Evolutionary conservation across 2,329 filamentous ascomycete genomes (phyloP), one percentile per base, ranked within the genome.

Genomic region (Aspergillus hortae): DNA sequence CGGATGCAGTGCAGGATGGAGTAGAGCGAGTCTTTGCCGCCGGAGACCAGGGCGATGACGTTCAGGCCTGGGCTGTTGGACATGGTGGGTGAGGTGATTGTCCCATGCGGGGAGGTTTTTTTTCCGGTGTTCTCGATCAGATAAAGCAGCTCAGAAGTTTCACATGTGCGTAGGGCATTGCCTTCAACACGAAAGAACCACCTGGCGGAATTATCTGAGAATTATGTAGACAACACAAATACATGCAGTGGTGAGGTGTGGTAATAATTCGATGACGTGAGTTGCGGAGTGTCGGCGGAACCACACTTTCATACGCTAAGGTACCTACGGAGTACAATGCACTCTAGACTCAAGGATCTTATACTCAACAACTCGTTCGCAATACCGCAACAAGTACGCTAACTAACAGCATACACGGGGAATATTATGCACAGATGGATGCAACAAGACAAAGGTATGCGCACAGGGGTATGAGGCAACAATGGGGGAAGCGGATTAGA

Each of bases 11-110:
- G 94, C 53, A 96, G 81, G 59, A 96, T 81, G 17, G 90, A 92
- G 76, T 89, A 97, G 71, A 99, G 87, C 59, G 92, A 96, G 76
- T 99, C 94, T 75, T 99, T 99, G 59, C 94, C 94, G 54, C 94
- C 94, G 17, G 94, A 99, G 58, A 99, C 87, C 56, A 99, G 79
- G 46, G 90, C 92, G 61, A 99, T 92, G 57, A 96, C 91, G 61
- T 92, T 87, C 6, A 83, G 67, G 25, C 64, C 56, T 38, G 55
- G n/a, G 14, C 40, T 41, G 17, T 54, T 27, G 50, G 73, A 62
- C 76, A 78, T 80, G 61, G 56, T 54, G 53, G 54, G 21, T 25
- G 40, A 19, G 27, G 27, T 48, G 27, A 44, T 38, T 44, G 43
- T 46, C 48, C 19, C 14, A 23, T 46, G 33, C 17, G 42, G 42